Conservation (phyloP, 73 alveolate species). For the Paramecium pentaurelia region DNA sequence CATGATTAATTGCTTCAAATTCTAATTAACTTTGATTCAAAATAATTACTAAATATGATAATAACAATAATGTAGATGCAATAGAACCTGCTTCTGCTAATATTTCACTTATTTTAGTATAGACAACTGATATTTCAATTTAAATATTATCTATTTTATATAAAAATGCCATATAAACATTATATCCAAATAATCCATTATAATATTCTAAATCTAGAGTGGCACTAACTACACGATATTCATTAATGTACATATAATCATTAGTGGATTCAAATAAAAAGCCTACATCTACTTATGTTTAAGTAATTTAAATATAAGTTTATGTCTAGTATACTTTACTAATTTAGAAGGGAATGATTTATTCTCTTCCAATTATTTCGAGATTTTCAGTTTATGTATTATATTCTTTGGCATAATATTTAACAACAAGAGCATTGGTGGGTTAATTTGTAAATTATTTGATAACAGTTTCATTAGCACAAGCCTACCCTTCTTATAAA, state of each 20-base stretch:
- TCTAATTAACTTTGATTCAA: background rate
- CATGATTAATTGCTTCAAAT: background rate
- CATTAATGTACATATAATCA: background rate
- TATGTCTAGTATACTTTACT: background rate
- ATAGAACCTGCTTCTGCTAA: constrained; percentile 31
- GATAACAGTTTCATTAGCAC: background rate
- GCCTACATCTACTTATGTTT: background rate
- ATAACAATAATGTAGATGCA: background rate
- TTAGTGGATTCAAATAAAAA: background rate
- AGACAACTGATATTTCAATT: background rate
- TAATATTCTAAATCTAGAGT: background rate
- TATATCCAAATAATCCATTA: background rate
- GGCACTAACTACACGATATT: background rate
- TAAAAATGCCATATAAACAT: background rate
- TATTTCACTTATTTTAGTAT: constrained; percentile 17
- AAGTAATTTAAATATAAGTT: background rate
- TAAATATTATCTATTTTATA: background rate
- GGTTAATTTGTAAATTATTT: background rate
- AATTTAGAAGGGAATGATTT: background rate
- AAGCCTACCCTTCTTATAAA: background rate
- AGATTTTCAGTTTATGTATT: background rate
- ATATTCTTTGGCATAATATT: background rate
- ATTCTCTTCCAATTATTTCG: background rate
- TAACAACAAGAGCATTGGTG: background rate
- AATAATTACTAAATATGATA: background rate